phyloP scores from a whole-genome alignment of 305 asterid species.

The Fraxinus ornus region DNA sequence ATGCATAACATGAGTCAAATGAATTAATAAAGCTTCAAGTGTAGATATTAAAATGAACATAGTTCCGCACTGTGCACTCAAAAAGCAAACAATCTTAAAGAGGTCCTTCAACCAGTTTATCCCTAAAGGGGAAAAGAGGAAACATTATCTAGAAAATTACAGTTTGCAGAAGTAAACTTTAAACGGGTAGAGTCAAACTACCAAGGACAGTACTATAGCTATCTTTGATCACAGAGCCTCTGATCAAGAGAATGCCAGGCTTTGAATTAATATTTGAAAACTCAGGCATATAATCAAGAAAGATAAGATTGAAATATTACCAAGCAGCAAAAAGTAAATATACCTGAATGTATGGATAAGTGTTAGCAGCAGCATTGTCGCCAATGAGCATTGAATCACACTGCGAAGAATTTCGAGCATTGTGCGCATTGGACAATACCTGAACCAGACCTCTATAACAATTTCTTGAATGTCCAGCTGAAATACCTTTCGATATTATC shows the following conservation, averaged over 20 bases:
- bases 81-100: neutral
- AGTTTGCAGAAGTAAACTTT: neutral
- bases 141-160: neutral
- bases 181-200: neutral
- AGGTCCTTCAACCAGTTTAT: constrained; percentile 13
- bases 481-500: constrained; percentile 90
- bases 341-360: constrained; percentile 94
- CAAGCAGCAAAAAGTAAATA: neutral
- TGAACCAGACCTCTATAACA: constrained; percentile 91
- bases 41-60: neutral
- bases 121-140: neutral
- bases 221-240: neutral
- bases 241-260: constrained; percentile 5
- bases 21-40: neutral
- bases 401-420: constrained; percentile 72
- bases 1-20: constrained; percentile 11
- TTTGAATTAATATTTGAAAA: neutral
- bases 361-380: constrained; percentile 75
- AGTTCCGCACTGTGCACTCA: neutral
- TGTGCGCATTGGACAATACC: constrained; percentile 74
- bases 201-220: neutral
- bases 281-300: neutral
- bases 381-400: constrained; percentile 98
- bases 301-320: neutral
- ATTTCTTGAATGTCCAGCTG: constrained; percentile 81